Percentiles rank a stretch among this genome's conserved stretches.
phyloP scores from a whole-genome alignment of 106 monocot genomes.

The Dactylorhiza incarnata region DNA sequence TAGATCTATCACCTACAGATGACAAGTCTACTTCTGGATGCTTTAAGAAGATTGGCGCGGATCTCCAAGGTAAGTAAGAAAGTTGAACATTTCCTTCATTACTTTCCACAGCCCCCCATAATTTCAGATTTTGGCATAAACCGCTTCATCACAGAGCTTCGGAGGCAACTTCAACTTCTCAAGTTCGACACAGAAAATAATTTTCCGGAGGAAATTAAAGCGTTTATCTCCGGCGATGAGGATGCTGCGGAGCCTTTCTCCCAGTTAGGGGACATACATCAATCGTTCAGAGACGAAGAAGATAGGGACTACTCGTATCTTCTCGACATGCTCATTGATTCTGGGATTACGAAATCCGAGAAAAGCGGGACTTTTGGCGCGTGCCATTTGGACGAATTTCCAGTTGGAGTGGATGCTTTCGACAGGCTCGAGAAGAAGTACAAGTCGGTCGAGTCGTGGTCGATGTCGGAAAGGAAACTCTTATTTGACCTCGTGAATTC shows the following conservation, averaged over 20 bases:
- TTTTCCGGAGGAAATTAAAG: constrained; percentile 23
- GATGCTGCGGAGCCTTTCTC: constrained; percentile 18
- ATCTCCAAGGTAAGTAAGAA: constrained; percentile 59
- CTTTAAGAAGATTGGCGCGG: constrained; percentile 62
- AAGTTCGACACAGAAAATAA: constrained; percentile 33
- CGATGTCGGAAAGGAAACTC: constrained; percentile 57
- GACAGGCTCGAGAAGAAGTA: constrained; percentile 68
- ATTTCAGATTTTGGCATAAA: neutral
- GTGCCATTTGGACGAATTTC: constrained; percentile 17
- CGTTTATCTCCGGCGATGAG: constrained; percentile 36
- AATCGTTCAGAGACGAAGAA: constrained; percentile 42
- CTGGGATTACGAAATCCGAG: constrained; percentile 29
- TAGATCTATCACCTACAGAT: constrained; percentile 46
- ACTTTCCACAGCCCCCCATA: neutral
- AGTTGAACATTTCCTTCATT: neutral
- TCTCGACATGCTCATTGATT: constrained; percentile 53
- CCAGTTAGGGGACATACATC: constrained; percentile 12
- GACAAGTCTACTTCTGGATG: constrained; percentile 36
- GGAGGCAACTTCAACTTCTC: constrained; percentile 65
- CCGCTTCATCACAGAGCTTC: constrained; percentile 36
- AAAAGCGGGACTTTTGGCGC: constrained; percentile 17
- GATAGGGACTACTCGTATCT: constrained; percentile 81
- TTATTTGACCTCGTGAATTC: constrained; percentile 66
- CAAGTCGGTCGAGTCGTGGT: constrained; percentile 30
- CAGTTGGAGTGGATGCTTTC: constrained; percentile 36